A percentile compares a stretch with the other conserved stretches of the same genome.
phyloP scores from a whole-genome alignment of 2,329 filamentous ascomycete species.

The Talaromyces sp. region DNA sequence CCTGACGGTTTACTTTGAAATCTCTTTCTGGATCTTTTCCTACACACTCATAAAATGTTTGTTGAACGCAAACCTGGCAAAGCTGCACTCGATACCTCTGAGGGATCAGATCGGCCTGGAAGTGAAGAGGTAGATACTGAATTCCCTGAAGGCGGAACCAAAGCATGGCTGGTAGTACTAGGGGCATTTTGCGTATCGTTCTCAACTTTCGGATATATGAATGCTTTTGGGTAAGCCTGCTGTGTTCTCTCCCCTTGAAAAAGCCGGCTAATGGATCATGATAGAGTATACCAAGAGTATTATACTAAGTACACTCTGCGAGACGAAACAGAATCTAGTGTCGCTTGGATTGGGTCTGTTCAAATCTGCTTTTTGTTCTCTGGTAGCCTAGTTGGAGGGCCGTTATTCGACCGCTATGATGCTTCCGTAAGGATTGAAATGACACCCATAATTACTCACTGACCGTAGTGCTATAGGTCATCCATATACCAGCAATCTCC shows the following conservation, averaged over 20 bases:
- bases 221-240: slow-evolving; percentile 47
- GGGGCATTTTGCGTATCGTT: slow-evolving; percentile 48
- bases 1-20: neutral
- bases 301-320: neutral
- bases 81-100: neutral
- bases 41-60: neutral
- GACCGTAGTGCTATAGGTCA: slow-evolving; percentile 44
- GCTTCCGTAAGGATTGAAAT: slow-evolving; percentile 29
- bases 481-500: slow-evolving; percentile 20
- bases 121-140: slow-evolving; percentile 10
- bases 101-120: neutral
- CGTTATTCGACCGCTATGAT: slow-evolving; percentile 53
- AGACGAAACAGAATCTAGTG: slow-evolving; percentile 37
- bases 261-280: slow-evolving; percentile 19
- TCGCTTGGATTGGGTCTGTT: slow-evolving; percentile 53
- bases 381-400: slow-evolving; percentile 50
- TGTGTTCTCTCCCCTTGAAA: slow-evolving; percentile 34
- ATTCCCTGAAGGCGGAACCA: slow-evolving; percentile 35
- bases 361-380: slow-evolving; percentile 52
- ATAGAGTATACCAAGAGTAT: slow-evolving; percentile 3
- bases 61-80: neutral
- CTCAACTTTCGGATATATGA: slow-evolving; percentile 52
- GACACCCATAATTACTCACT: slow-evolving; percentile 37
- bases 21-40: too few relatives aligned
- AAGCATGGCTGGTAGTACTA: slow-evolving; percentile 45